Evolutionary conservation across 208 protist species (phyloP), one percentile per base, ranked within the genome.

Genomic region (Acanthamoeba culbertsoni): DNA sequence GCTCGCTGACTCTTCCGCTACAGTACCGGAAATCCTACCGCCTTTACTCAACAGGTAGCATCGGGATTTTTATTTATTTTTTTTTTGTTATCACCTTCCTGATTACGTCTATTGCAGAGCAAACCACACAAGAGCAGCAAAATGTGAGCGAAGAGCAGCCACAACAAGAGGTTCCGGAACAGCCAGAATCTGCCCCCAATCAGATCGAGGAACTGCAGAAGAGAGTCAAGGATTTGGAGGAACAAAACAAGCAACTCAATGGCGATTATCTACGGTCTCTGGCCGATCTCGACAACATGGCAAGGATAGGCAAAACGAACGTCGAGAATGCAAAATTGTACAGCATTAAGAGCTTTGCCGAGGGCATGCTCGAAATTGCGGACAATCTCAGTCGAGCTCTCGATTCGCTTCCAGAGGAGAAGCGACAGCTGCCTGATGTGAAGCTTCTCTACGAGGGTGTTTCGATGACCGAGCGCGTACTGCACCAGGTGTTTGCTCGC

Each of bases 371-470:
- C 59, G 86, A 94, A n/a, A 86, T 96, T 16, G 95, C 93, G 0
- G 95, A 96, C 93, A 93, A 94, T 40, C 94, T 96, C n/a, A 48
- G 53, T 59, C 84, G 94, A 31, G 94, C 94, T 0, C 1, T 86
- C 40, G 86, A 93, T 0, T n/a, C 37, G 18, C 57, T 95, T 48
- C 86, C 93, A 18, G 93, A 42, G 55, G 77, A 91, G 33, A 33
- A 89, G 62, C 93, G 92, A 43, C 2, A 5, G 23, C 28, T 37
- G 28, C 88, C 88, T 6, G 73, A 79, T 35, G 20, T 65, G 2
- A 40, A 31, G 14, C 23, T 62, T 10, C 71, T 95, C n/a, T 93
- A 73, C 77, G 88, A 90, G 86, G 93, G 93, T 42, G 88, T 95
- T 5, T 14, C 23, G 45, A 77, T 95, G 55, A 91, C 88, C 31